Base-by-base conservation (phyloP, 1,284 basidiomycete genomes). In the Crepidotus sp. region DNA sequence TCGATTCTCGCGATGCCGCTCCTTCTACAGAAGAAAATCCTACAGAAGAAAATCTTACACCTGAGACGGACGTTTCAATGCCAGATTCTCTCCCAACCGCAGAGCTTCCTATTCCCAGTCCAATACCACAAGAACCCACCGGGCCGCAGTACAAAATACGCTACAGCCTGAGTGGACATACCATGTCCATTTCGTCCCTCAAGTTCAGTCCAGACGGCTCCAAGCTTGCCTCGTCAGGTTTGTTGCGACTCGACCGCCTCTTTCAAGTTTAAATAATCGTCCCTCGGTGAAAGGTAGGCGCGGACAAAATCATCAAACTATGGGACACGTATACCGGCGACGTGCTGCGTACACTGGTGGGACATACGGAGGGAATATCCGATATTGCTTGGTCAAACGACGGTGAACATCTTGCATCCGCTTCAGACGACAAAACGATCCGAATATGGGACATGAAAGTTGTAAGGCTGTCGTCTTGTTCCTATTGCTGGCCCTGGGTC, bases 301-400 rank as follows among this genome's bases (percentile, higher is more conserved):
- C 85, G 36, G 85, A 89, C 71, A 87, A 82, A 64, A 60, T 75
- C 15, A 68, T 91, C 46, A 90, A 87, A 60, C 58, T 92, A 2
- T 92, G 86, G 84, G 75, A 85, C 53, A 67, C 74, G 2, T 70
- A 71, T 36, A 78, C 76, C 13, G 88, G 89, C 2, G 71, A 83
- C 53, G 73, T 87, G 44, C 61, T 89, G 36, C 70, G 74, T 41
- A 87, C 85, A 0, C 66, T 87, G 18, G 65, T 74, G 45, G 82
- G 80, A 0, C 86, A 89, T 56, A 73, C 69, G 8, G 77, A 84
- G 62, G 93, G 93, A 1, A 78, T 96, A 48, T 92, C 89, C 42
- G 90, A 95, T 57, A 65, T 96, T 51, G 82, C 88, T 9, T 92
- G 92, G 81, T 90, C 90, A 0, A 68, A 68, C 31, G 85, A 93